Conservation (phyloP, 345 rosid species). For the Hibiscus syriacus region DNA sequence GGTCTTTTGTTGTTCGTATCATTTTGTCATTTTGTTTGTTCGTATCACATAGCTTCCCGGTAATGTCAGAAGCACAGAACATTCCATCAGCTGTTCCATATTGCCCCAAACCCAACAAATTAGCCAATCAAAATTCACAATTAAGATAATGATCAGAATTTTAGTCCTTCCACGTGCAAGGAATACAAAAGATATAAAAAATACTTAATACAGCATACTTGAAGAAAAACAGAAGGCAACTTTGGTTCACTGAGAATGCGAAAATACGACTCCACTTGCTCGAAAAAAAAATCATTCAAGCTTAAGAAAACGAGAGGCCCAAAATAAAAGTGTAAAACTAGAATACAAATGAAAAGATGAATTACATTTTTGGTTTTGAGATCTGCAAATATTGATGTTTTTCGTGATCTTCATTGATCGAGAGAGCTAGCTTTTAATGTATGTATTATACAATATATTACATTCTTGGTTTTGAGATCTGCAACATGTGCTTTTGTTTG, state of each 20-base stretch:
- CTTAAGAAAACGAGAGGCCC: constrained; percentile 7
- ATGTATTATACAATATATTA: no score
- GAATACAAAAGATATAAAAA: background rate
- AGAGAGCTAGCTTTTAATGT: no score
- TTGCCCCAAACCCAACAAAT: constrained; percentile 98
- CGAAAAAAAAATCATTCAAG: constrained; percentile 6
- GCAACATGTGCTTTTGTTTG: no score
- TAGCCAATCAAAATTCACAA: constrained; percentile 38
- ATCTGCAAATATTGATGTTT: no score
- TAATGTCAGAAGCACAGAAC: constrained; percentile 69
- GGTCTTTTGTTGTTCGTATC: no score
- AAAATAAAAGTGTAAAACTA: no score
- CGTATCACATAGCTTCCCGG: constrained; percentile 91
- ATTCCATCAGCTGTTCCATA: constrained; percentile 86
- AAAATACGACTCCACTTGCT: constrained; percentile 93
- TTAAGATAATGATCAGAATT: constrained; percentile 3
- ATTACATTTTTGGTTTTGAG: no score
- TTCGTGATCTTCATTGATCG: no score
- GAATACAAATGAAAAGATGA: no score
- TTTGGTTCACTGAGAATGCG: constrained; percentile 83
- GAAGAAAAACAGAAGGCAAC: constrained; percentile 92
- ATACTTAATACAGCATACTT: constrained; percentile 35
- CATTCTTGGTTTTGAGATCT: no score
- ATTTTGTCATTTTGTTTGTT: no score
- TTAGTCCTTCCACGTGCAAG: background rate